Evolutionary conservation across 495 filamentous ascomycete species (phyloP).

Genomic region (Bryoglossum gracile): DNA sequence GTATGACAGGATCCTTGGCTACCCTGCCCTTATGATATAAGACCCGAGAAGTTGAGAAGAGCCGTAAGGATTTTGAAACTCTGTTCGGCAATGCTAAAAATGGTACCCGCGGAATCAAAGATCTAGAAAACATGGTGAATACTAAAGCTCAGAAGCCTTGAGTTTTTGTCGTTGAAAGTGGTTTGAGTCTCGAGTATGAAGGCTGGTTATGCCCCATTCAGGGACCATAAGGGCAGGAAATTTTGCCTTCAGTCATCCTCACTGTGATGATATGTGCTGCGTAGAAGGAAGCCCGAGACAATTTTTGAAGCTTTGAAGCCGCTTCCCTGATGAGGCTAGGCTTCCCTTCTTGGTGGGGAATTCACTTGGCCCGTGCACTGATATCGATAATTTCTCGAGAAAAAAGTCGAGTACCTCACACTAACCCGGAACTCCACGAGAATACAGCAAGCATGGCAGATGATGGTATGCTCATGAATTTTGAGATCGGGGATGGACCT

Average conservation of each 20-base stretch:
- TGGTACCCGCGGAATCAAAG: no score
- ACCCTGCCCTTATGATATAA: neutral
- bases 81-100: slow-evolving; percentile 1
- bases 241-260: slow-evolving; percentile 17
- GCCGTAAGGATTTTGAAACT: slow-evolving; percentile 5
- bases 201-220: slow-evolving; percentile 10
- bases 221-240: slow-evolving; percentile 13
- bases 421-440: neutral
- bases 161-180: no score
- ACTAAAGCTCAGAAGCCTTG: no score
- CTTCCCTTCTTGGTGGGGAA: slow-evolving; percentile 11
- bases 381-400: slow-evolving; percentile 14
- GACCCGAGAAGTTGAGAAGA: slow-evolving; percentile 5
- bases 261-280: slow-evolving; percentile 26
- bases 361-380: slow-evolving; percentile 7
- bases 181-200: neutral
- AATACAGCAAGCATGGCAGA: slow-evolving; percentile 62
- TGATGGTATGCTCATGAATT: slow-evolving; percentile 93
- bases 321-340: slow-evolving; percentile 3
- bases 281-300: slow-evolving; percentile 13
- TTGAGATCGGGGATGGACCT: slow-evolving; percentile 58
- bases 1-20: slow-evolving; percentile 27
- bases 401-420: neutral
- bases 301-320: slow-evolving; percentile 1
- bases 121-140: no score